phyloP scores from a whole-genome alignment of 805 yeast genomes.

The Blastobotrys chiropterorum region DNA sequence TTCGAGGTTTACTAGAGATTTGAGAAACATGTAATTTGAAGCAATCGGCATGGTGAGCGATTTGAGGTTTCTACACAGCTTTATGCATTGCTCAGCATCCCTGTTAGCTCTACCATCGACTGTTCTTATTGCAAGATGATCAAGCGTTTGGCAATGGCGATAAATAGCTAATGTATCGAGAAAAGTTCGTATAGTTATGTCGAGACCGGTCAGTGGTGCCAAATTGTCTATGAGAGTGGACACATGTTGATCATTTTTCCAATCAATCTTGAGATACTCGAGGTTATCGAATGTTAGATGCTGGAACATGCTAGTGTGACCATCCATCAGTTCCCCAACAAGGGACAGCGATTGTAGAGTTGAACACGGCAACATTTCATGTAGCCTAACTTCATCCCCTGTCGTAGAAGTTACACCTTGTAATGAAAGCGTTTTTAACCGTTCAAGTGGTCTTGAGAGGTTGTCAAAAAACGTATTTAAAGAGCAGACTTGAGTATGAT shows the following conservation, averaged over 20 bases:
- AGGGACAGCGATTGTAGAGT: background rate
- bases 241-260: background rate
- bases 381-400: background rate
- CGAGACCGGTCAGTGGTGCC: background rate
- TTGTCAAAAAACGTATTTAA: slow-evolving; percentile 1
- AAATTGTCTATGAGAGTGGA: background rate
- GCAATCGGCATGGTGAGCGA: background rate
- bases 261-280: background rate
- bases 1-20: slow-evolving; percentile 1
- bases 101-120: background rate
- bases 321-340: background rate
- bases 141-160: background rate
- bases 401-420: background rate
- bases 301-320: background rate
- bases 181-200: background rate
- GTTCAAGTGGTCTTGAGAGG: background rate
- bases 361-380: background rate
- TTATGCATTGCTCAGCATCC: background rate
- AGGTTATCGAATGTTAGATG: background rate
- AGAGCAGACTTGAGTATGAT: background rate
- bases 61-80: background rate
- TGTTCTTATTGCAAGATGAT: background rate
- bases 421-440: background rate
- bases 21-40: background rate
- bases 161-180: background rate